Evolutionary conservation across 768 basidiomycete species (phyloP).

Genomic region (Psilocybe sp.): DNA sequence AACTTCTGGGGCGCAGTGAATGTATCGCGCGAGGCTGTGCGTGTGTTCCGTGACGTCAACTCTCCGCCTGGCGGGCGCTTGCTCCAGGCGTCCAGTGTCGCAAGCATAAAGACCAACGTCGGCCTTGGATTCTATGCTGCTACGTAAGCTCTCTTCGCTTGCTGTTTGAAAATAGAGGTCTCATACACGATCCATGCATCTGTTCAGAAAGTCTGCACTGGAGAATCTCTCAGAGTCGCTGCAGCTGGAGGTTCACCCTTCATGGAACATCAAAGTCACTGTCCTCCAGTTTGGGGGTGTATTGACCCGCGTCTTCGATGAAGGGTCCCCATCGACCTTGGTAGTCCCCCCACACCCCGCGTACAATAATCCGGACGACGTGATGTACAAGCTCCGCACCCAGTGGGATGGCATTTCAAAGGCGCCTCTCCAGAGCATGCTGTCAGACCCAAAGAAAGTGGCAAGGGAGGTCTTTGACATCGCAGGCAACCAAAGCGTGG

Average conservation of each 20-base stretch:
- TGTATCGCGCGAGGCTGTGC: neutral
- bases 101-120: neutral
- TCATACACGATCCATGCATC: neutral
- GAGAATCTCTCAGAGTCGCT: neutral
- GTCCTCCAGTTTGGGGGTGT: neutral
- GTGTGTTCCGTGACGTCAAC: neutral
- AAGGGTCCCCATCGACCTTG: neutral
- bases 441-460: neutral
- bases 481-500: neutral
- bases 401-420: neutral
- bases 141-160: neutral
- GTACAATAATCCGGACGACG: neutral
- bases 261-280: conserved; percentile 1
- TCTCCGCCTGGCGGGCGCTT: neutral
- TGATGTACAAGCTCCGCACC: too few relatives aligned
- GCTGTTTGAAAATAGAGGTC: too few relatives aligned
- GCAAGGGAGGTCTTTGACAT: neutral
- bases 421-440: neutral
- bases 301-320: neutral
- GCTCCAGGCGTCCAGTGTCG: neutral
- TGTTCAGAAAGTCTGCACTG: neutral
- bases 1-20: conserved; percentile 1
- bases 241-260: neutral
- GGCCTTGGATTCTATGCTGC: neutral
- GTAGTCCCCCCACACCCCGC: neutral